Conservation (phyloP, 1,284 basidiomycete genomes). For the Porodaedalea pini region DNA sequence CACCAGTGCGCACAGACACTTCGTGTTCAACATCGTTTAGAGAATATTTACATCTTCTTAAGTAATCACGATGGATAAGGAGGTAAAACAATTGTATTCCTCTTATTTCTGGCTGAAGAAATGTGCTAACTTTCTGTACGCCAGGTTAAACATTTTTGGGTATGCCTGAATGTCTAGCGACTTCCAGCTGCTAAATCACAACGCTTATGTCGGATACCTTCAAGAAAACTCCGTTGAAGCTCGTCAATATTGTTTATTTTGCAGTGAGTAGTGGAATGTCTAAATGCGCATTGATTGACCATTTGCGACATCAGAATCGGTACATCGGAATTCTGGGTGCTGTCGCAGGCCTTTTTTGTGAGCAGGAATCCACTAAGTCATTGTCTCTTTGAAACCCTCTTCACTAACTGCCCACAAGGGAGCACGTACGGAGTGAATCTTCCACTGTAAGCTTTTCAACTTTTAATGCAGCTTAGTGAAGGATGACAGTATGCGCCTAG, state of each 20-base stretch:
- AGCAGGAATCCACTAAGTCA: not conserved
- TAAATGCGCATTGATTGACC: not conserved
- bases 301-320: not conserved
- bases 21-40: not conserved
- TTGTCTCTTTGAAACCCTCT: not conserved
- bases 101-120: not conserved
- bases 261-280: not conserved
- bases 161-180: too few relatives aligned
- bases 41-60: not conserved
- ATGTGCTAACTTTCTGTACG: not conserved
- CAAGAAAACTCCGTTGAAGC: not conserved
- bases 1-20: not conserved
- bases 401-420: not conserved
- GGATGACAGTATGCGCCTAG: not conserved
- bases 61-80: slow-evolving; percentile 3
- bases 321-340: slow-evolving; percentile 5
- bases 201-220: too few relatives aligned
- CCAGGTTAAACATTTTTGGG: not conserved
- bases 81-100: not conserved
- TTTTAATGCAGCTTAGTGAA: not conserved
- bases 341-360: not conserved
- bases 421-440: too few relatives aligned
- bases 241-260: not conserved
- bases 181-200: not conserved
- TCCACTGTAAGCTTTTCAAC: not conserved